A percentile compares a stretch with the other conserved stretches of the same genome.
Conservation (phyloP, 306 rosid species). For the Lathyrus sativus region DNA sequence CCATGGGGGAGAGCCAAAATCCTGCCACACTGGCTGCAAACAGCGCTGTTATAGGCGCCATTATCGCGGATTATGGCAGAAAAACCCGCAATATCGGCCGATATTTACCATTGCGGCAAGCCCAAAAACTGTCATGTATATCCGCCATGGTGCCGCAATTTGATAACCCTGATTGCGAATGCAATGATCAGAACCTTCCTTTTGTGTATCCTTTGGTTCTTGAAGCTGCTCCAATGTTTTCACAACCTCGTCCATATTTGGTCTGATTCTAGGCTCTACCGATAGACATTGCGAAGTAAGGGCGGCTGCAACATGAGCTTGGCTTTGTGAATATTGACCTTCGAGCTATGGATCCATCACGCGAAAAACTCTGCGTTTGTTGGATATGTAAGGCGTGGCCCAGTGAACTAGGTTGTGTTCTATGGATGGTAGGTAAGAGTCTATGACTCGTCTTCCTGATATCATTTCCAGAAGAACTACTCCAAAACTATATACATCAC, state of each 20-base stretch:
- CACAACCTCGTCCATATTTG: slow-evolving; percentile 86
- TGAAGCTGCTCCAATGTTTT: slow-evolving; percentile 72
- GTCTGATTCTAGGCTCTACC: slow-evolving; percentile 65
- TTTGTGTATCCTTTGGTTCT: slow-evolving; percentile 51
- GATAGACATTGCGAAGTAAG: slow-evolving; percentile 77
- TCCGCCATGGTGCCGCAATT: too few relatives aligned
- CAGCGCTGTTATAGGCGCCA: too few relatives aligned
- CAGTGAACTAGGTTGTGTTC: slow-evolving; percentile 89
- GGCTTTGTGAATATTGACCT: slow-evolving; percentile 61
- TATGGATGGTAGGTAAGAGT: slow-evolving; percentile 84
- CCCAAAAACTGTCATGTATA: too few relatives aligned
- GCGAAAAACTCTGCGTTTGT: slow-evolving; percentile 59
- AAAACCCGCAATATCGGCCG: background rate
- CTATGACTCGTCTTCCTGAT: slow-evolving; percentile 81
- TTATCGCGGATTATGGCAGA: too few relatives aligned
- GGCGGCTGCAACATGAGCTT: slow-evolving; percentile 70
- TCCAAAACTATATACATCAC: slow-evolving; percentile 92
- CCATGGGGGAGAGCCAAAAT: too few relatives aligned
- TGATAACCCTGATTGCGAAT: slow-evolving; percentile 4
- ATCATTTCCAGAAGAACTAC: slow-evolving; percentile 91
- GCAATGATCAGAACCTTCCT: slow-evolving; percentile 31
- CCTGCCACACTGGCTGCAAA: too few relatives aligned
- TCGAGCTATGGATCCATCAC: slow-evolving; percentile 70
- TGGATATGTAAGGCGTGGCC: slow-evolving; percentile 82
- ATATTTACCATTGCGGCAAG: background rate